Evolutionary conservation across 257 asterid species (phyloP), one percentile per base, ranked within the genome.

Genomic region (Leptodermis oblonga): DNA sequence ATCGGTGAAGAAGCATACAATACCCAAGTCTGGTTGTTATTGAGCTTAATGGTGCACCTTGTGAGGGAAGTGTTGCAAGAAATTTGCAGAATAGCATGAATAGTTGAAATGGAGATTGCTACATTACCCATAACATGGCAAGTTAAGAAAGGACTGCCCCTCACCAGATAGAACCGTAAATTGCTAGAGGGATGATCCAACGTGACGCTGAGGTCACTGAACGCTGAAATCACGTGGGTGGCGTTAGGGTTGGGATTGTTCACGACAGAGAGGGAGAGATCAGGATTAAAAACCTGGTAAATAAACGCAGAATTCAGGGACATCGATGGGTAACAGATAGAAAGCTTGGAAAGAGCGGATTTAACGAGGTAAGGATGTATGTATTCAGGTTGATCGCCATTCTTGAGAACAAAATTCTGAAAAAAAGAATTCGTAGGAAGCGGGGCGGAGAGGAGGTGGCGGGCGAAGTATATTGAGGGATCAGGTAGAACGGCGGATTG

Each of bases 71-170:
- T n/a, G 80, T 86, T 87, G 4, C 88, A 78, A 11, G 62, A 69
- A 30, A 89, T 65, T 30, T 81, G 82, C 41, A 88, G 82, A 86
- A 93, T 70, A 46, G 96, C 92, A 51, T 93, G 97, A 78, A 88
- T 71, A 36, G 99, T 93, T 0, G 96, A 87, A 79, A 93, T 83
- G 17, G 85, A 88, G 51, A 93, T 79, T 0, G 77, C 67, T 17
- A 66, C 85, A 1, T 69, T 56, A 7, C 69, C 70, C 80, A 65
- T 15, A 20, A 86, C 92, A 15, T 75, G 56, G 68, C 90, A 87
- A 4, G 99, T 93, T 78, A 88, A 39, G 74, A 83, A 93, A 45
- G 99, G 99, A 58, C 95, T 87, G 37, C 99, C 99, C 55, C 97
- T 75, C 53, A 82, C 96, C 25, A 93, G 96, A 64, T 77, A 86